Conservation (phyloP, 345 rosid species). For the Microthlaspi erraticum region DNA sequence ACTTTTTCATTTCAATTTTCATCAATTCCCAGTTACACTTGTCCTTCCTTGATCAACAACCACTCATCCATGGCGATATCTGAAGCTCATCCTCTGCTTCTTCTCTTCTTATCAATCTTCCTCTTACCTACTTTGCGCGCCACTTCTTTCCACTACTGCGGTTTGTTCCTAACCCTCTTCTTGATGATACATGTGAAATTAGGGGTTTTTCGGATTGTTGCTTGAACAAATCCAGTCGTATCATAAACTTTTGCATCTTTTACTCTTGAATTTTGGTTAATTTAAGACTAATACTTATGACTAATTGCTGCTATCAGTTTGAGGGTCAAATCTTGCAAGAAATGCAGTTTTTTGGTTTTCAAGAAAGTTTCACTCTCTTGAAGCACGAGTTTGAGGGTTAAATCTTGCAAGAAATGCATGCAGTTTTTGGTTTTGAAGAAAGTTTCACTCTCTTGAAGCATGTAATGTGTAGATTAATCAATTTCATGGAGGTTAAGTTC, state of each 20-base stretch:
- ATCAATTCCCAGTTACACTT: conserved; percentile 25
- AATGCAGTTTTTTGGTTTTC: neutral
- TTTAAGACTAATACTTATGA: neutral
- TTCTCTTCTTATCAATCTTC: conserved; percentile 30
- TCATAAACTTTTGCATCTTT: conserved; percentile 9
- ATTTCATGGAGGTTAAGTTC: neutral
- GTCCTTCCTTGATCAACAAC: conserved; percentile 15
- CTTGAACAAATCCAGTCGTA: neutral
- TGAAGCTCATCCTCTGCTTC: conserved; percentile 37
- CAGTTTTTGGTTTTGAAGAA: neutral
- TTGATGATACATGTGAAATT: neutral
- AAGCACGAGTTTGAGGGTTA: neutral
- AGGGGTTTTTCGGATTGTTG: neutral
- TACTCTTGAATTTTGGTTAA: neutral
- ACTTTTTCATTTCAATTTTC: conserved; percentile 1
- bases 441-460: neutral
- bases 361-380: conserved; percentile 5
- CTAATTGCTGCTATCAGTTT: conserved; percentile 15
- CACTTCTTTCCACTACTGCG: conserved; percentile 43
- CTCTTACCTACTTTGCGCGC: conserved; percentile 35
- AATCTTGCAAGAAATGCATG: neutral
- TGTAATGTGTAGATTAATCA: neutral
- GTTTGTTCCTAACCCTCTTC: conserved; percentile 29
- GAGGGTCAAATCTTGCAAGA: neutral
- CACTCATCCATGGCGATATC: conserved; percentile 44